phyloP scores from a whole-genome alignment of 2,329 filamentous ascomycete species.

The Arachnopeziza araneosa region DNA sequence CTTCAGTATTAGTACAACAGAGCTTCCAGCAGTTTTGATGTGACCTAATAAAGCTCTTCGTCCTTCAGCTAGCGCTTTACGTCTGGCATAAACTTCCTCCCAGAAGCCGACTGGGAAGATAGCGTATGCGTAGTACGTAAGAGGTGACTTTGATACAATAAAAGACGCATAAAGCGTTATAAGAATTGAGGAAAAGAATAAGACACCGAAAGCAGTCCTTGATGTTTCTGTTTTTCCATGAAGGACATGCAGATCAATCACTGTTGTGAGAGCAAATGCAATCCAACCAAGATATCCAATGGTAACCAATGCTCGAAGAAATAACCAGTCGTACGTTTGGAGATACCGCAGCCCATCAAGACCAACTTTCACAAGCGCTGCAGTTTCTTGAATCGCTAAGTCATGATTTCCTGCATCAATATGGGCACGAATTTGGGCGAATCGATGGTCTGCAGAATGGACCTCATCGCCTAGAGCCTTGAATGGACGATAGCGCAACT shows the following conservation, averaged over 20 bases:
- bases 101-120: constrained; percentile 93
- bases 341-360: constrained; percentile 85
- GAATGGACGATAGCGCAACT: constrained; percentile 75
- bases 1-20: constrained; percentile 58
- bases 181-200: constrained; percentile 72
- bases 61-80: constrained; percentile 63
- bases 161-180: constrained; percentile 74
- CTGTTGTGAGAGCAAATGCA: constrained; percentile 81
- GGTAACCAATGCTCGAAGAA: constrained; percentile 83
- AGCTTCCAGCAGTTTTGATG: constrained; percentile 53
- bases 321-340: constrained; percentile 98
- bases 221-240: constrained; percentile 61
- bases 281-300: constrained; percentile 94
- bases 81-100: constrained; percentile 85
- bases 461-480: constrained; percentile 58
- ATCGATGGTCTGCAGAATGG: constrained; percentile 58
- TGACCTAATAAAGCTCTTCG: constrained; percentile 63
- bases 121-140: constrained; percentile 84
- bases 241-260: constrained; percentile 82
- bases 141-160: constrained; percentile 69
- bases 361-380: constrained; percentile 68
- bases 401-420: constrained; percentile 64
- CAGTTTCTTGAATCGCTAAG: constrained; percentile 73
- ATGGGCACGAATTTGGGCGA: constrained; percentile 60
- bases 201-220: constrained; percentile 52